Evolutionary conservation across 139 green algal genomes (phyloP).

Genomic region (Yamagishiella unicocca): DNA sequence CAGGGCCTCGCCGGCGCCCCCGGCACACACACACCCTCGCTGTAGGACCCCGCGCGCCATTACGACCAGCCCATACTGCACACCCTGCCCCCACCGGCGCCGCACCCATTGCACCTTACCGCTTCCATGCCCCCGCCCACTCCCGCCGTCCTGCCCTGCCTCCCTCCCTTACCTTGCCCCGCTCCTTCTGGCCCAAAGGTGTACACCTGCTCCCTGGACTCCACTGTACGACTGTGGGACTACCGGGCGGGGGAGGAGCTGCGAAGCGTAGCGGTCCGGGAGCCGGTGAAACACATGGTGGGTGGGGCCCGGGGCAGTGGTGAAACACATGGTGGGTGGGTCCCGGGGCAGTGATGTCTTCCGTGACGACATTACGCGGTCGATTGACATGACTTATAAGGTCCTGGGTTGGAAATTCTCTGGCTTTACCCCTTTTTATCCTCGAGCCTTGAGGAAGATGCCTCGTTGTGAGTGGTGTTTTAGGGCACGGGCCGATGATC

Average conservation of each 20-base stretch:
- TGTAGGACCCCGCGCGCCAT: no score
- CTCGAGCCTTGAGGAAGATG: no score
- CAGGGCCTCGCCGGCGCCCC: no score
- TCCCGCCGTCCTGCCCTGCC: background rate
- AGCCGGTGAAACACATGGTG: conserved; percentile 62
- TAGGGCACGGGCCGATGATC: background rate
- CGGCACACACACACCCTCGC: no score
- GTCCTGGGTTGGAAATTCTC: no score
- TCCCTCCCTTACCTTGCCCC: background rate
- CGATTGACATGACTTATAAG: no score
- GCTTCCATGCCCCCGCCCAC: background rate
- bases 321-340: conserved; percentile 56
- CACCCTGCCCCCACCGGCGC: no score
- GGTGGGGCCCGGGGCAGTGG: background rate
- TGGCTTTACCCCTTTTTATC: no score
- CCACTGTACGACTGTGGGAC: conserved; percentile 74
- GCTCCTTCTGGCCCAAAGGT: conserved; percentile 59
- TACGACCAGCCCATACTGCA: no score
- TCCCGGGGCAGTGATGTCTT: conserved; percentile 1
- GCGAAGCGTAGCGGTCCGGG: conserved; percentile 41
- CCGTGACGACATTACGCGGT: no score
- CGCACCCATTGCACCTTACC: no score
- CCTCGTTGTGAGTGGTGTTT: background rate
- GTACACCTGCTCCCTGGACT: conserved; percentile 66
- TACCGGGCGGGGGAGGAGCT: conserved; percentile 39